Conservation (phyloP, 441 rosid genomes). For the Pelargonium fulgidum region DNA sequence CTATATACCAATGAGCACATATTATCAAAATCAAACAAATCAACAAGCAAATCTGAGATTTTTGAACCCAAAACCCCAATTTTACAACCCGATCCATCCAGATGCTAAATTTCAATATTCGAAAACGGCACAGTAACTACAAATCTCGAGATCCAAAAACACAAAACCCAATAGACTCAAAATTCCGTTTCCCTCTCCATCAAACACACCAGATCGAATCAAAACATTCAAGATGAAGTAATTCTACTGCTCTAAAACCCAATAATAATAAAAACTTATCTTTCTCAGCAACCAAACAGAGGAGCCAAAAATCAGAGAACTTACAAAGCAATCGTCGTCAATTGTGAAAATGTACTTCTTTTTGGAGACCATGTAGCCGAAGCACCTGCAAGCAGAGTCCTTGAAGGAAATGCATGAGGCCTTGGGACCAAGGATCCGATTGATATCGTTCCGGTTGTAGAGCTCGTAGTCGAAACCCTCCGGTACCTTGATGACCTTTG, state of each 20-base stretch:
- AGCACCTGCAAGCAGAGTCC: conserved; percentile 96
- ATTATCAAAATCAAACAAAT: background rate
- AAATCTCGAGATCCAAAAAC: background rate
- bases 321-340: conserved; percentile 93
- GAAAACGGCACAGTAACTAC: background rate
- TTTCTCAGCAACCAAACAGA: background rate
- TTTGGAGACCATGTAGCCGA: conserved; percentile 90
- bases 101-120: background rate
- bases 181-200: background rate
- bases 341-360: conserved; percentile 91
- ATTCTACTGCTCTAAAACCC: background rate
- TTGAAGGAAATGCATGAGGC: conserved; percentile 91
- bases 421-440: conserved; percentile 78
- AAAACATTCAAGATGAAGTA: background rate
- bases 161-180: background rate
- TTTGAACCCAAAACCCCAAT: background rate
- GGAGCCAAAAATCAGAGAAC: conserved; percentile 19
- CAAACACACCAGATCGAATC: conserved; percentile 4
- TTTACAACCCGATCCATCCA: background rate
- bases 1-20: background rate
- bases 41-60: background rate
- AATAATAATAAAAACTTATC: background rate
- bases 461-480: conserved; percentile 88
- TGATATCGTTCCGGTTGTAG: conserved; percentile 80
- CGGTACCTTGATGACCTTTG: conserved; percentile 74